A percentile compares a stretch with the other conserved stretches of the same genome.
Evolutionary conservation across 768 basidiomycete genomes (phyloP).

Genomic region (Rossbeevera mucosa): DNA sequence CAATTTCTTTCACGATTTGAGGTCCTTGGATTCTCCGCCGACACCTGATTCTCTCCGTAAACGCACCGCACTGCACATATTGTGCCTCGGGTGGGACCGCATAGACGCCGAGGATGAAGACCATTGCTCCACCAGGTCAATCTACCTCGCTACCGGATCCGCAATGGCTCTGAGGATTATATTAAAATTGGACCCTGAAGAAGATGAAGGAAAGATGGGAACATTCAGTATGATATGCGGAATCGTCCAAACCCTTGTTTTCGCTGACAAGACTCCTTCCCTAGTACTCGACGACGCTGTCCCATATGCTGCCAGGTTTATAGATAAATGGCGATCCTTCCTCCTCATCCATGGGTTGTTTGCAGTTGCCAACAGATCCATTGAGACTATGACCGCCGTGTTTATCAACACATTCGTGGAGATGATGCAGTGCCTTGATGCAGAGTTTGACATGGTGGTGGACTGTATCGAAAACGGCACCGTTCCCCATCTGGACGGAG

Average conservation of each 20-base stretch:
- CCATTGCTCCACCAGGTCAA: not conserved
- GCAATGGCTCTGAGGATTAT: not conserved
- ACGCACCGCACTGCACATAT: conserved; percentile 4
- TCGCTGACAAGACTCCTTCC: not conserved
- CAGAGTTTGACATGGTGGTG: conserved; percentile 7
- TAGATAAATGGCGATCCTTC: not conserved
- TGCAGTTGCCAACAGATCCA: not conserved
- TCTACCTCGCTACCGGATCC: not conserved
- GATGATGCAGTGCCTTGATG: conserved; percentile 8
- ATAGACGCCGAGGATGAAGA: not conserved
- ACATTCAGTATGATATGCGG: not conserved
- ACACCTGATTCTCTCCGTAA: not conserved
- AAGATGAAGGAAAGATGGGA: not conserved
- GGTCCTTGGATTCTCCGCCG: not conserved
- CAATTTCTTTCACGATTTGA: not conserved
- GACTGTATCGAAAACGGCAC: conserved; percentile 11
- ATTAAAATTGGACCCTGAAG: not conserved
- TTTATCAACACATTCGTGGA: conserved; percentile 14
- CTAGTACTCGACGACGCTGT: not conserved
- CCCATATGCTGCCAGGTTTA: not conserved
- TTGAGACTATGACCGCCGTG: conserved; percentile 1
- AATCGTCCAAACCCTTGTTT: not conserved
- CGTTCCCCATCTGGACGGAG: conserved; percentile 6
- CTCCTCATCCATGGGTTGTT: not conserved
- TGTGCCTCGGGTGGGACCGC: not conserved